Conservation (phyloP, 768 basidiomycete genomes). For the Hortiboletus campestris region DNA sequence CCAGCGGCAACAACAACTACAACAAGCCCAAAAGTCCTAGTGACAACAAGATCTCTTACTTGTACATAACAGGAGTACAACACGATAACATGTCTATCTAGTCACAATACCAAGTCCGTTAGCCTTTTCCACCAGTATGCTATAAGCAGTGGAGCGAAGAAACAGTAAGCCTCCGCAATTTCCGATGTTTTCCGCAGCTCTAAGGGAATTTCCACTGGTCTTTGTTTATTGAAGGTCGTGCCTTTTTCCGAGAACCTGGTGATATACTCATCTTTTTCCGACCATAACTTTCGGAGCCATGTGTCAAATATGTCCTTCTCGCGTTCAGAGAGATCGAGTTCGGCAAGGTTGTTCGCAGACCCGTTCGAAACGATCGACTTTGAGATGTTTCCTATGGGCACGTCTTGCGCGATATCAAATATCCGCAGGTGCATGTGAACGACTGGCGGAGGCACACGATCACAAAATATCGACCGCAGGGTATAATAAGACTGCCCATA, state of each 20-base stretch:
- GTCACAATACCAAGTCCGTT: slow-evolving; percentile 17
- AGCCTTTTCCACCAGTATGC: slow-evolving; percentile 49
- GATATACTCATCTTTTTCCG: slow-evolving; percentile 79
- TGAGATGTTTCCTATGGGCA: slow-evolving; percentile 68
- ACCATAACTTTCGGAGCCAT: slow-evolving; percentile 85
- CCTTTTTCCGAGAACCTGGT: slow-evolving; percentile 58
- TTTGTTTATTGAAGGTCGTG: slow-evolving; percentile 37
- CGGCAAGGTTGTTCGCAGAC: slow-evolving; percentile 31
- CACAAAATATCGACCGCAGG: slow-evolving; percentile 81
- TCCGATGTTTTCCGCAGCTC: slow-evolving; percentile 54
- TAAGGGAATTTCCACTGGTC: slow-evolving; percentile 55
- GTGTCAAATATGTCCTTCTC: slow-evolving; percentile 71
- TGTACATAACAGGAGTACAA: slow-evolving; percentile 11
- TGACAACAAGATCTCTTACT: neutral
- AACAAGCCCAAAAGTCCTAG: slow-evolving; percentile 31
- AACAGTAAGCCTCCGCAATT: slow-evolving; percentile 65
- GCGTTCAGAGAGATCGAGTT: slow-evolving; percentile 51
- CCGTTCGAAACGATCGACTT: slow-evolving; percentile 30
- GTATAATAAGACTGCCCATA: slow-evolving; percentile 92
- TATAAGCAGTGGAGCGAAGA: slow-evolving; percentile 58
- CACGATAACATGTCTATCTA: slow-evolving; percentile 5
- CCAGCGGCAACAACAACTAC: slow-evolving; percentile 49
- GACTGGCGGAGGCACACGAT: slow-evolving; percentile 75
- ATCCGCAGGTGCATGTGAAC: slow-evolving; percentile 86
- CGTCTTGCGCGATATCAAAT: slow-evolving; percentile 61